These are phyloP conservation scores for Petunia axillaris DNA, from an alignment of 257 asterid species.

Conservation along the genomic window DNA sequence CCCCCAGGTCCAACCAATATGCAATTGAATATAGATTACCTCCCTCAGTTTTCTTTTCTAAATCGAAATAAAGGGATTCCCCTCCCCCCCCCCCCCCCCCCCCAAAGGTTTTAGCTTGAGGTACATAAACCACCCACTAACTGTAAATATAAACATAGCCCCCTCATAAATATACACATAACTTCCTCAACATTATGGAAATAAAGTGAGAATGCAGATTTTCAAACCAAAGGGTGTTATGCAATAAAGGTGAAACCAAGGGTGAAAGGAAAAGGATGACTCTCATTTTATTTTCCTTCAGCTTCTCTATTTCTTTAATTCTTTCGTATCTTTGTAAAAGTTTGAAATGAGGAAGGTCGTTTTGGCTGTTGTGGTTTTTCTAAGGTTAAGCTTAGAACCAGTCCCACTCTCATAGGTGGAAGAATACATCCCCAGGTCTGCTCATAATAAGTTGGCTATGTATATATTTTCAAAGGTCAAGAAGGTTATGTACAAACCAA, in stretches of 20 bases:
- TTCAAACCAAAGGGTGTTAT: neutral
- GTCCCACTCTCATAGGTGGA: conserved; percentile 10
- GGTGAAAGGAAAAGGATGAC: neutral
- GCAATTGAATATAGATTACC: neutral
- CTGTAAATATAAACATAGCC: neutral
- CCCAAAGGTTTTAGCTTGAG: neutral
- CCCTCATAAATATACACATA: neutral
- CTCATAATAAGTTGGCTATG: neutral
- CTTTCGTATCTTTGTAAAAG: neutral
- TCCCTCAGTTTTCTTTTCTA: no score
- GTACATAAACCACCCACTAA: neutral
- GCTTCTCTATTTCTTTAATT: neutral
- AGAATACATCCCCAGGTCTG: neutral
- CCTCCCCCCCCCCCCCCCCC: neutral
- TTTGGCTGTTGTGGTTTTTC: neutral
- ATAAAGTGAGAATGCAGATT: conserved; percentile 3
- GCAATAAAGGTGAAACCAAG: neutral
- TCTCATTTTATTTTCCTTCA: neutral
- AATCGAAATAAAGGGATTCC: conserved; percentile 13
- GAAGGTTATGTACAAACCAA: neutral
- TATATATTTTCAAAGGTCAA: neutral
- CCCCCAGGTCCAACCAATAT: neutral
- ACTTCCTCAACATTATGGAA: neutral
- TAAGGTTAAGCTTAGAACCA: neutral
- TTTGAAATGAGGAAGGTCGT: neutral